Conservation (phyloP, 805 yeast genomes). For the Candida yuanshanica region DNA sequence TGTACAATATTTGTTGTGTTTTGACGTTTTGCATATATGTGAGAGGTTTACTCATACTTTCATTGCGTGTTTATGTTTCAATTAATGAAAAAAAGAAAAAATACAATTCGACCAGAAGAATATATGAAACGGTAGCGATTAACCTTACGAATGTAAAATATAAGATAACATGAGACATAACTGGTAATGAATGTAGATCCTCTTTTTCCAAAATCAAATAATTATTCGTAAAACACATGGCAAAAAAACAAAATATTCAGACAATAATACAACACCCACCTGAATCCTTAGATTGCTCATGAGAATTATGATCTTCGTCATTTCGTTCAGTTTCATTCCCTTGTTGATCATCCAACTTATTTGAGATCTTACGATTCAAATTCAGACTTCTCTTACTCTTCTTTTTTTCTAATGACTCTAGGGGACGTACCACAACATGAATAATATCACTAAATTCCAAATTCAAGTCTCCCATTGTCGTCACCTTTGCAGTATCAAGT, state of each 20-base stretch:
- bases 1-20: no score
- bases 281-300: not conserved
- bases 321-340: not conserved
- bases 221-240: not conserved
- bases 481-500: constrained; percentile 11
- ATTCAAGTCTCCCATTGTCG: constrained; percentile 10
- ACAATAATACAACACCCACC: constrained; percentile 13
- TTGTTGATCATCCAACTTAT: not conserved
- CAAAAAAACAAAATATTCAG: not conserved
- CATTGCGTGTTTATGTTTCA: no score
- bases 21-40: no score
- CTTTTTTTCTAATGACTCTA: constrained; percentile 4
- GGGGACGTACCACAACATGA: constrained; percentile 27
- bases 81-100: no score
- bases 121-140: no score
- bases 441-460: constrained; percentile 21
- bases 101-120: no score
- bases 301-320: not conserved
- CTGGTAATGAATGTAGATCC: not conserved
- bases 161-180: no score
- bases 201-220: not conserved
- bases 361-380: not conserved
- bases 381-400: not conserved
- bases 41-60: no score
- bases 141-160: no score